Evolutionary conservation across 1,139 yeast genomes (phyloP), one percentile per base, ranked within the genome.

Genomic region (Geotrichum klebahnii): DNA sequence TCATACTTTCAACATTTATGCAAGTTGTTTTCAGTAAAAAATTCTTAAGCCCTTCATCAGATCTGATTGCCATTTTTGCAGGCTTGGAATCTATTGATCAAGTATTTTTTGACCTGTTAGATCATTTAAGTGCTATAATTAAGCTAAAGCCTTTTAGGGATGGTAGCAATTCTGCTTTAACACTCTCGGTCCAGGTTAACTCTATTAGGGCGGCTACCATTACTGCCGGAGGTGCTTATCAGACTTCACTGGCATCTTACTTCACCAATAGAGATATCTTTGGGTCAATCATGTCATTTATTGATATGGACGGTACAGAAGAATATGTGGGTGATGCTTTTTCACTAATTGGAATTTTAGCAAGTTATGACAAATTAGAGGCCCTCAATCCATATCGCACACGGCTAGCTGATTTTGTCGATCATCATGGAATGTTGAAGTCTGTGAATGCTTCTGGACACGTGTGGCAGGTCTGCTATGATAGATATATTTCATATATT

Each of bases 381-480:
- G 66, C 69, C 17, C 55, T 32, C 34, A 67, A 68, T 46, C 70
- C 71, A 0, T 70, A 71, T 51, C 63, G 60, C 38, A 62, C 65
- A 17, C 60, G 73, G 12, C 58, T 70, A n/a, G 61, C 71, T 5
- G 75, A 70, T 51, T 69, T 67, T 55, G 66, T 69, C 14, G 72
- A 71, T 48, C 67, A 65, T 36, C 53, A 58, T 0, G 61, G 66
- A n/a, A 70, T 71, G 69, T 51, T 48, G 34, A 61, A 59, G 24
- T 64, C 69, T 29, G 55, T 65, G 5, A 55, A 54, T 2, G 63
- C 68, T 3, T 57, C 65, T 0, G 63, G 63, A 1, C 57, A 56
- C 23, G 65, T 62, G 5, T 62, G 65, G 65, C 55, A 58, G 26
- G 59, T 61, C 3, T 58, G 63, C 39, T 42, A 58, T 17, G 57